These are phyloP conservation scores for Phytopythium sindhum DNA, from an alignment of 352 stramenopile genomes.

Conservation along the genomic window DNA sequence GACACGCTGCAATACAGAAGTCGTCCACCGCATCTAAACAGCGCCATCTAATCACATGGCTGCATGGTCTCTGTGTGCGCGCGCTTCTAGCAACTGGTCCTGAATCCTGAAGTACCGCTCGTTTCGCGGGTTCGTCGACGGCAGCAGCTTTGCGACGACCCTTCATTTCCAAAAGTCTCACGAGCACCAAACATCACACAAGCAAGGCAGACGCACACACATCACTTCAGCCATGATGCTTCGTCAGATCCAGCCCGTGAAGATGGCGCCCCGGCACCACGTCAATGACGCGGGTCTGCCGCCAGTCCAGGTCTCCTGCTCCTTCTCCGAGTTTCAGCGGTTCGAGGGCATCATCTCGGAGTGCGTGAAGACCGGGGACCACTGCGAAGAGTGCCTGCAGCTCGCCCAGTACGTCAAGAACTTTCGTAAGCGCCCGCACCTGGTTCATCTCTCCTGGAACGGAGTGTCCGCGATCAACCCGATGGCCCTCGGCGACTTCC, in stretches of 20 bases:
- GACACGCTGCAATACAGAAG: too few species aligned
- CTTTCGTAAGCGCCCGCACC: constrained; percentile 4
- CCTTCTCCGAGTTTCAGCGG: constrained; percentile 4
- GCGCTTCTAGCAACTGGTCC: not conserved
- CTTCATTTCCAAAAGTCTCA: not conserved
- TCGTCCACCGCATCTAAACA: not conserved
- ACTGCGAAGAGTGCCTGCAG: not conserved
- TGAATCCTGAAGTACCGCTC: not conserved
- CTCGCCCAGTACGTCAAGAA: constrained; percentile 4
- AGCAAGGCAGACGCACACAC: not conserved
- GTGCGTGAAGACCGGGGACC: not conserved
- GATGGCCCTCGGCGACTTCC: not conserved
- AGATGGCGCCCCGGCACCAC: not conserved
- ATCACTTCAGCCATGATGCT: not conserved
- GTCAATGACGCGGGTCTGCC: not conserved
- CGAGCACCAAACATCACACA: not conserved
- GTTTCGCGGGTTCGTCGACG: not conserved
- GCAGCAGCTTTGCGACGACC: too few species aligned
- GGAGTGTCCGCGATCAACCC: not conserved
- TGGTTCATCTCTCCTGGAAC: constrained; percentile 4
- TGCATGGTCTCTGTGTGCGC: not conserved
- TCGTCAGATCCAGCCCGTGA: not conserved
- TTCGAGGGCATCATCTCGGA: constrained; percentile 1
- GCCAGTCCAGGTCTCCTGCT: not conserved
- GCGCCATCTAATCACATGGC: constrained; percentile 3